Evolutionary conservation across 768 basidiomycete species (phyloP).

Genomic region (Tylopilus felleus): DNA sequence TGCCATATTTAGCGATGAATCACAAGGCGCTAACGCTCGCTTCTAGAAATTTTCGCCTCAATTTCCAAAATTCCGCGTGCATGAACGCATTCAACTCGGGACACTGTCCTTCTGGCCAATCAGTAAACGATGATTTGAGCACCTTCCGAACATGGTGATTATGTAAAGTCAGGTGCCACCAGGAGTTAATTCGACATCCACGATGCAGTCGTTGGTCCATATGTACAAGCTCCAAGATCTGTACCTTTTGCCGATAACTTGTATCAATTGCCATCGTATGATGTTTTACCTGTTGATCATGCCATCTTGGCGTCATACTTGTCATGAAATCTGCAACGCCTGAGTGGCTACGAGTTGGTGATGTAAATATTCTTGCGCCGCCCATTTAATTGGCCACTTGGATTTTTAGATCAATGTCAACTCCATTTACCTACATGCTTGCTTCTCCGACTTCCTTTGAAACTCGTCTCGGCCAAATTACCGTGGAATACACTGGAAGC

Average conservation of each 20-base stretch:
- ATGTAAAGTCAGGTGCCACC: neutral
- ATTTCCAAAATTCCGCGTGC: no score
- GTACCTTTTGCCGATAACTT: no score
- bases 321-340: neutral
- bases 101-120: constrained; percentile 9
- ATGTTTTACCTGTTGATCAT: no score
- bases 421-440: neutral
- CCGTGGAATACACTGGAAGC: neutral
- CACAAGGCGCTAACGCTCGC: no score
- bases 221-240: no score
- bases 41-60: no score
- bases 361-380: neutral
- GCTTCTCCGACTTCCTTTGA: no score
- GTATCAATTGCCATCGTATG: no score
- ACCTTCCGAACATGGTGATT: neutral
- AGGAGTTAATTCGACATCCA: no score
- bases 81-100: no score
- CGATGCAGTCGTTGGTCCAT: no score
- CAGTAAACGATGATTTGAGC: constrained; percentile 11
- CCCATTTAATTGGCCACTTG: neutral
- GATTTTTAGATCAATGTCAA: neutral
- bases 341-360: neutral
- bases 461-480: neutral
- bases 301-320: neutral
- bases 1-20: neutral